A percentile compares a stretch with the other conserved stretches of the same genome.
phyloP scores from a whole-genome alignment of 2,329 filamentous ascomycete genomes.

The Colletotrichum sublineola region DNA sequence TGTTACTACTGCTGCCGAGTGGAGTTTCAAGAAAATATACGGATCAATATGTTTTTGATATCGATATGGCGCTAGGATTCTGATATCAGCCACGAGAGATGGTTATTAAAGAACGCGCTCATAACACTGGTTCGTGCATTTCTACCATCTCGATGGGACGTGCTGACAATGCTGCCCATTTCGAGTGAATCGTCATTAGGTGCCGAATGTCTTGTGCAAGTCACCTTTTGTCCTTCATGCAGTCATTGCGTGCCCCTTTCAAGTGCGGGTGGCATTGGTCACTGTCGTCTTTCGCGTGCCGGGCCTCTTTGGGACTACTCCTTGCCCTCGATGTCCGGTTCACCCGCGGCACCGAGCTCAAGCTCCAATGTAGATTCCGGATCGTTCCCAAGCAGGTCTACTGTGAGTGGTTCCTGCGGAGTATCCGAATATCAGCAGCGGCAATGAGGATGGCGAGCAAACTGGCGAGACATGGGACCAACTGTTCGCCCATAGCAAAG shows the following conservation, averaged over 20 bases:
- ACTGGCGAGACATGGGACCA: conserved; percentile 1
- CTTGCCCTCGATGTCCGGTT: background rate
- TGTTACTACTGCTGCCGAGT: background rate
- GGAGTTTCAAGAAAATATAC: background rate
- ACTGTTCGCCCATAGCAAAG: conserved; percentile 11
- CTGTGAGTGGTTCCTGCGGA: background rate
- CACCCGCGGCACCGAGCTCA: background rate
- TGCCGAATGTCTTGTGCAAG: background rate
- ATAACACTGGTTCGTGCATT: background rate
- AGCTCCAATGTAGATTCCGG: background rate
- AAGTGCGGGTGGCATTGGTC: background rate
- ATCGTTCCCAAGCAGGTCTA: background rate
- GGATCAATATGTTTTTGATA: background rate
- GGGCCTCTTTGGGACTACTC: background rate
- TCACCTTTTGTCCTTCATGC: background rate
- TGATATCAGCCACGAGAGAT: background rate
- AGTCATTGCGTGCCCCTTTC: background rate
- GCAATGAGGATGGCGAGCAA: background rate
- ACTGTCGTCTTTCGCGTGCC: background rate
- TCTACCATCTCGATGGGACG: background rate
- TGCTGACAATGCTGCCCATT: background rate
- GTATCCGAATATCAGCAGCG: background rate
- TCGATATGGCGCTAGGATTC: background rate
- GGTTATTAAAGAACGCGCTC: background rate
- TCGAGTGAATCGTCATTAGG: background rate